Evolutionary conservation across 352 stramenopile genomes (phyloP).

Genomic region (Phytophthora litchii): DNA sequence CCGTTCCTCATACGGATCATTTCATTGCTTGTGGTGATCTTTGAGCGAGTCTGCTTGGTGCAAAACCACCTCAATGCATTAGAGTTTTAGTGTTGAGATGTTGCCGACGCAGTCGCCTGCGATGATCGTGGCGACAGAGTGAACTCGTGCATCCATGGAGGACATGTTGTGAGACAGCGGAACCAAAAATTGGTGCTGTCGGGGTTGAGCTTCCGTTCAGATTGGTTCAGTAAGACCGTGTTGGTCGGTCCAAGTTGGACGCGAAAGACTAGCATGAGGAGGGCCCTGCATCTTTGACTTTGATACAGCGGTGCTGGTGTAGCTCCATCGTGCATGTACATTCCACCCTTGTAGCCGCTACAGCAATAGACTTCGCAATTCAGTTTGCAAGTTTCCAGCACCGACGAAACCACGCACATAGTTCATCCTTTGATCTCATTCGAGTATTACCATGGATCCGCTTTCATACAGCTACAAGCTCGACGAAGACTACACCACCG

Average conservation of each 20-base stretch:
- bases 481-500: constrained; percentile 23
- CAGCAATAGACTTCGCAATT: neutral
- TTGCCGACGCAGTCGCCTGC: neutral
- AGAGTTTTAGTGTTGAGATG: too few relatives aligned
- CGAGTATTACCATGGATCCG: constrained; percentile 15
- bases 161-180: constrained; percentile 8
- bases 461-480: constrained; percentile 33
- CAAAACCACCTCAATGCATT: too few relatives aligned
- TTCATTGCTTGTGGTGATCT: neutral
- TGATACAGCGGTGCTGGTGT: neutral
- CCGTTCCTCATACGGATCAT: neutral
- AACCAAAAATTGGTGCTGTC: neutral
- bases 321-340: neutral
- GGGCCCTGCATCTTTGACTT: neutral
- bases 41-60: too few relatives aligned
- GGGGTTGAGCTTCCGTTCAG: constrained; percentile 17
- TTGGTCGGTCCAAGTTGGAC: constrained; percentile 12
- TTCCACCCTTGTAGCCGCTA: neutral
- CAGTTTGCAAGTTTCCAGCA: constrained; percentile 27
- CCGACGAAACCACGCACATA: constrained; percentile 2
- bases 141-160: neutral
- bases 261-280: constrained; percentile 8
- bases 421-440: neutral
- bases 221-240: constrained; percentile 2
- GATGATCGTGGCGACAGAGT: neutral